A percentile compares a stretch with the other conserved stretches of the same genome.
Conservation (phyloP, 2,329 filamentous ascomycete genomes). For the Botrytis fabae region DNA sequence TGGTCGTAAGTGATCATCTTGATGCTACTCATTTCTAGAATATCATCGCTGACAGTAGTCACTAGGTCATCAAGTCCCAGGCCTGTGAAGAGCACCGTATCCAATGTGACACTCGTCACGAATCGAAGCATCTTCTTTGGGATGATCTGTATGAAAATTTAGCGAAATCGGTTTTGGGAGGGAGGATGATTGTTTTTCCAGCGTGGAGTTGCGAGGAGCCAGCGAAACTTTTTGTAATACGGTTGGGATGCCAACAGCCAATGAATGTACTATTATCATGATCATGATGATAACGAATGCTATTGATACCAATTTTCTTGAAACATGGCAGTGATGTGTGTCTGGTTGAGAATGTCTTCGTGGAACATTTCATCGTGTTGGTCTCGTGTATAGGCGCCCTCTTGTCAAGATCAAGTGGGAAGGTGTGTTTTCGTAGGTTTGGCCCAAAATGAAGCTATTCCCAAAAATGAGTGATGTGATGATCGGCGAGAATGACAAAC, state of each 20-base stretch:
- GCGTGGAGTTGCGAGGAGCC: not conserved
- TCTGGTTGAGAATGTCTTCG: not conserved
- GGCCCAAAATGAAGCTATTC: not conserved
- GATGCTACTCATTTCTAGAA: no score
- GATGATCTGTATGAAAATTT: not conserved
- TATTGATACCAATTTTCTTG: not conserved
- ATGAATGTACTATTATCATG: not conserved
- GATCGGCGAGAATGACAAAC: not conserved
- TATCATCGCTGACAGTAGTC: not conserved
- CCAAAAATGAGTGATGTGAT: not conserved
- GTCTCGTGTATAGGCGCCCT: not conserved
- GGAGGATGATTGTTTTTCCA: not conserved
- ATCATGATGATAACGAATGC: not conserved
- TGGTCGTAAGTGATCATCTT: constrained; percentile 20
- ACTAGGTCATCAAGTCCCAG: constrained; percentile 12
- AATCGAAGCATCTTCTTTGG: not conserved
- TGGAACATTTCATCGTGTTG: not conserved
- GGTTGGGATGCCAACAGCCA: not conserved
- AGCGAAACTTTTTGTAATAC: not conserved
- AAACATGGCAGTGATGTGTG: not conserved
- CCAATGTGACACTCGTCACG: not conserved
- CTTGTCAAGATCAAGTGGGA: not conserved
- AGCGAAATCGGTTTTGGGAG: not conserved
- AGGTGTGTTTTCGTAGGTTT: not conserved
- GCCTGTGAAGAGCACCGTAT: not conserved